phyloP scores from a whole-genome alignment of 2,329 filamentous ascomycete species.

The Stagonosporopsis tanaceti region DNA sequence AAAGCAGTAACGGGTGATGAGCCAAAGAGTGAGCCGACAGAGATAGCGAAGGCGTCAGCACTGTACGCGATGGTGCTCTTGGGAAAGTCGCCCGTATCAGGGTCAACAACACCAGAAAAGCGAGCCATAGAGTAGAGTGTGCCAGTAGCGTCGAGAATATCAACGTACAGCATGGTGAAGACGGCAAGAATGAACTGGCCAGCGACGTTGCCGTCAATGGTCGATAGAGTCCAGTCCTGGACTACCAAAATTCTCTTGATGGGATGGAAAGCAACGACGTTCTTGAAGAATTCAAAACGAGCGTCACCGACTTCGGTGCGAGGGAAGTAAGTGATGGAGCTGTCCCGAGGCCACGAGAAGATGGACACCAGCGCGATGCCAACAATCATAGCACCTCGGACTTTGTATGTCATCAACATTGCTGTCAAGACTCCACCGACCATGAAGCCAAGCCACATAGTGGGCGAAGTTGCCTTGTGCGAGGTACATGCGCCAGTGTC shows the following conservation, averaged over 20 bases:
- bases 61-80: constrained; percentile 85
- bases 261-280: constrained; percentile 82
- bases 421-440: constrained; percentile 82
- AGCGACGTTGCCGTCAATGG: constrained; percentile 60
- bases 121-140: constrained; percentile 90
- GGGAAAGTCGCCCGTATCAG: constrained; percentile 85
- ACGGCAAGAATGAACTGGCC: constrained; percentile 83
- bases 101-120: constrained; percentile 81
- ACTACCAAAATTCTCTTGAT: constrained; percentile 74
- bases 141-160: constrained; percentile 83
- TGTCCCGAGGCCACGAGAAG: constrained; percentile 84
- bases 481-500: constrained; percentile 65
- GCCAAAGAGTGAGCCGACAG: constrained; percentile 80
- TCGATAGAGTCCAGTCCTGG: constrained; percentile 74
- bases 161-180: constrained; percentile 89
- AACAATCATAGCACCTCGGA: constrained; percentile 84
- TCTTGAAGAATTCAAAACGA: constrained; percentile 84
- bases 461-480: constrained; percentile 80
- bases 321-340: constrained; percentile 81
- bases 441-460: constrained; percentile 90
- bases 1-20: constrained; percentile 84
- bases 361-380: constrained; percentile 85
- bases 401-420: constrained; percentile 81
- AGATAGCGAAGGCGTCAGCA: constrained; percentile 81
- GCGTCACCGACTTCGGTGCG: constrained; percentile 72